Conservation (phyloP, 1,139 yeast genomes). For the Blastobotrys capitulatus region DNA sequence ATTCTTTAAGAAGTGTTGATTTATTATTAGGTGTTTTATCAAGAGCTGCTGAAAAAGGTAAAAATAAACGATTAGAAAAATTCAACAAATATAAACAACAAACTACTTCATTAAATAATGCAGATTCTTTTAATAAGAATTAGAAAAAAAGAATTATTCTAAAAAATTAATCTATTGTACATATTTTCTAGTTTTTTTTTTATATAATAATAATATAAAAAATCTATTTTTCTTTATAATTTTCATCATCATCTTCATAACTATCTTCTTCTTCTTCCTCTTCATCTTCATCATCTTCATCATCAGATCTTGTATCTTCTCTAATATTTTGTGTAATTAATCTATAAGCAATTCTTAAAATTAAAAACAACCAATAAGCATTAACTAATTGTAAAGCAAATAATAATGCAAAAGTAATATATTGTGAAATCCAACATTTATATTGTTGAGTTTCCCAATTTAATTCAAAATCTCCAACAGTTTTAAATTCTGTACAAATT, state of each 20-base stretch:
- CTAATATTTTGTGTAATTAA: conserved; percentile 51
- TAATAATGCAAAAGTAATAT: conserved; percentile 74
- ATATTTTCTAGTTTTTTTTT: not conserved
- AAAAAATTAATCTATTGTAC: conserved; percentile 4
- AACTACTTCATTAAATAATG: not conserved
- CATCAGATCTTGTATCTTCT: conserved; percentile 88
- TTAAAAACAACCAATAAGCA: conserved; percentile 78
- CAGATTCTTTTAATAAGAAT: not conserved
- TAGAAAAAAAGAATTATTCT: not conserved
- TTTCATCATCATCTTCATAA: not conserved
- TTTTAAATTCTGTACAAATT: conserved; percentile 75
- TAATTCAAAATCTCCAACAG: conserved; percentile 75
- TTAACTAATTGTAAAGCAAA: conserved; percentile 81
- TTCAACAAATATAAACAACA: conserved; percentile 19
- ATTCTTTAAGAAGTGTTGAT: conserved; percentile 76
- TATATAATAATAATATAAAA: not conserved
- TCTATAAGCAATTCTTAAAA: conserved; percentile 70
- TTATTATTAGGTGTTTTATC: conserved; percentile 78
- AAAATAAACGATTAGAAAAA: conserved; percentile 47
- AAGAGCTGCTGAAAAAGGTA: conserved; percentile 78
- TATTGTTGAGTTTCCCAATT: conserved; percentile 92
- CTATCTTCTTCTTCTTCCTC: conserved; percentile 30
- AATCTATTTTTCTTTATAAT: conserved; percentile 15
- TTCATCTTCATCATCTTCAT: conserved; percentile 55
- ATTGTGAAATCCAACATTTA: conserved; percentile 93